Evolutionary conservation across 1,139 yeast species (phyloP), one percentile per base, ranked within the genome.

Genomic region (Candida smagusa): DNA sequence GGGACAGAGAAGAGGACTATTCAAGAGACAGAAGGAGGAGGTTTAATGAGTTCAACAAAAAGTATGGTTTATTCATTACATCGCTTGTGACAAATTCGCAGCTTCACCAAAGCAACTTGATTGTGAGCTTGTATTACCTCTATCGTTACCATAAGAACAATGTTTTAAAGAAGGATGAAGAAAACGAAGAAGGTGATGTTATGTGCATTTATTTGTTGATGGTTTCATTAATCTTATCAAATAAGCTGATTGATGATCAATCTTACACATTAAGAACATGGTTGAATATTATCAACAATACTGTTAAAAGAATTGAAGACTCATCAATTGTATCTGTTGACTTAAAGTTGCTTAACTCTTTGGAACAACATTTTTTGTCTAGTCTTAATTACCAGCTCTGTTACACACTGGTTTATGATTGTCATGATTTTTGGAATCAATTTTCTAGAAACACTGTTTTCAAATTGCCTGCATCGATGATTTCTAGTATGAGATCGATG

Each of bases 261-360:
- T 68, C 74, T 34, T 75, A 74, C 45, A 73, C 79, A 1, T 58
- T 74, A 44, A 74, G 74, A 45, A 75, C 80, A 4, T 75, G 81
- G 81, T 58, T 66, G 34, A 48, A 46, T 35, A 50, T 56, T 28
- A 47, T 49, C 36, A 33, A 35, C 41, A 49, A 44, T 33, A 43
- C 51, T 19, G 31, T 42, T 12, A 31, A 34, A 31, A 40, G 31
- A 12, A 24, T 33, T 9, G 36, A 33, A 11, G 12, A 7, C 9
- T 21, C 12, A 9, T 24, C 22, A 4, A 29, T 28, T 6, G 33
- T 44, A 4, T 35, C 35, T 11, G 45, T 54, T 6, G 56, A 53
- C 39, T 48, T 60, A 31, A 43, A 44, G 36, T 38, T 59, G 22
- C 44, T 61, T 30, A 59, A 63, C 42, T 46, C 53, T 29, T 47